Evolutionary conservation across 2,329 filamentous ascomycete genomes (phyloP).

Genomic region (Rhinocladiella mackenziei): DNA sequence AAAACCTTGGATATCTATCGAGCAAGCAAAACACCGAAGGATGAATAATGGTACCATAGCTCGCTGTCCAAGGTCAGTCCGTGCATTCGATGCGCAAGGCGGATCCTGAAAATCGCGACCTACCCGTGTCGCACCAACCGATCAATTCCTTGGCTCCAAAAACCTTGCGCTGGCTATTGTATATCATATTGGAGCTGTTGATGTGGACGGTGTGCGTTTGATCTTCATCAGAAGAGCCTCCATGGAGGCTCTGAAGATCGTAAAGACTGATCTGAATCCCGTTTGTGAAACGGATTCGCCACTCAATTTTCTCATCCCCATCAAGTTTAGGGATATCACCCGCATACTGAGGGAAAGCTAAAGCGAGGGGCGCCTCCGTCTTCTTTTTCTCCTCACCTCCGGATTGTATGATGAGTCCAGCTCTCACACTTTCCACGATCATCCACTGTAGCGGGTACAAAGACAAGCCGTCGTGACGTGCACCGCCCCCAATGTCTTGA

Average conservation of each 20-base stretch:
- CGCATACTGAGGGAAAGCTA: constrained; percentile 25
- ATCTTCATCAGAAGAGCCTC: constrained; percentile 8
- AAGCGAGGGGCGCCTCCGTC: constrained; percentile 9
- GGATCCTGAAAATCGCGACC: constrained; percentile 7
- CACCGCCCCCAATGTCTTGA: constrained; percentile 38
- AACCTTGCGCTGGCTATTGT: constrained; percentile 20
- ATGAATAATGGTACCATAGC: constrained; percentile 34
- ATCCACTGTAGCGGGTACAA: constrained; percentile 46
- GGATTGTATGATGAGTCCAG: constrained; percentile 33
- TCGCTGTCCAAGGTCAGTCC: constrained; percentile 2
- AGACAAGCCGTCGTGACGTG: constrained; percentile 37
- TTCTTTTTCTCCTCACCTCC: constrained; percentile 1
- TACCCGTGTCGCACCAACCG: constrained; percentile 29
- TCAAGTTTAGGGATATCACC: constrained; percentile 23
- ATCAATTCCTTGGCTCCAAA: constrained; percentile 19
- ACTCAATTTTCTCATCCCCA: constrained; percentile 22
- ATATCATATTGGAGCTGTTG: constrained; percentile 12
- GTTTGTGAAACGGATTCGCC: constrained; percentile 23
- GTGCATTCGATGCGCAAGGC: too few species aligned
- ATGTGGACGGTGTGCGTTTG: constrained; percentile 22
- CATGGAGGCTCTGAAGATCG: constrained; percentile 23
- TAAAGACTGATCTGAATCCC: constrained; percentile 24
- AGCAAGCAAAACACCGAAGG: constrained; percentile 35
- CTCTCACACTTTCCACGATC: constrained; percentile 35
- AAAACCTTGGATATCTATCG: constrained; percentile 31